Evolutionary conservation across 2,329 filamentous ascomycete genomes (phyloP).

Genomic region (Huntiella bhutanensis): DNA sequence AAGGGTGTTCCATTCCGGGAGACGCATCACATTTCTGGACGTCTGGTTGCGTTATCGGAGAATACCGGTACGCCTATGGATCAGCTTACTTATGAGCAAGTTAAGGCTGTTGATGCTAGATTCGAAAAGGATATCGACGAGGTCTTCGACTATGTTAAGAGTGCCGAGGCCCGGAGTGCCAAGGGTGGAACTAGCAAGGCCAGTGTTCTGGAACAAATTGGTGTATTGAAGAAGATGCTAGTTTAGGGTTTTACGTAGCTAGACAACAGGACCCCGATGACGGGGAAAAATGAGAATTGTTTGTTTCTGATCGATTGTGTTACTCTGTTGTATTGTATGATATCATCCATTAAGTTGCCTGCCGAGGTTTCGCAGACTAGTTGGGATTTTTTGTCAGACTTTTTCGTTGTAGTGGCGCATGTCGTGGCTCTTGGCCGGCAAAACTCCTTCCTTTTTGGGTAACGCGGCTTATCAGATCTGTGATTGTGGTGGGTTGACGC

Average conservation of each 20-base stretch:
- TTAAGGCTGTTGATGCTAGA: conserved; percentile 47
- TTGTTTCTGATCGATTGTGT: no score
- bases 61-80: conserved; percentile 48
- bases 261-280: neutral
- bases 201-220: conserved; percentile 45
- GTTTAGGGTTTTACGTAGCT: conserved; percentile 10
- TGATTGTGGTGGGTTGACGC: no score
- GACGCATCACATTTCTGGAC: conserved; percentile 60
- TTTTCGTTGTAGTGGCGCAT: no score
- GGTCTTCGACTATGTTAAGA: conserved; percentile 64
- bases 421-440: no score
- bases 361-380: no score
- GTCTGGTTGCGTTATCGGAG: conserved; percentile 50
- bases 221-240: conserved; percentile 25
- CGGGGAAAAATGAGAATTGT: no score
- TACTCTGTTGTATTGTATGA: no score
- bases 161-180: conserved; percentile 60
- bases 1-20: conserved; percentile 61
- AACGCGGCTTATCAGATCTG: no score
- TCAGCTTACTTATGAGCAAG: conserved; percentile 43
- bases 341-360: no score
- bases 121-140: conserved; percentile 53
- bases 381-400: no score
- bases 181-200: conserved; percentile 61
- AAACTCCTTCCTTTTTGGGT: no score